Conservation (phyloP, 2,329 filamentous ascomycete genomes). For the Colletotrichum sp. region DNA sequence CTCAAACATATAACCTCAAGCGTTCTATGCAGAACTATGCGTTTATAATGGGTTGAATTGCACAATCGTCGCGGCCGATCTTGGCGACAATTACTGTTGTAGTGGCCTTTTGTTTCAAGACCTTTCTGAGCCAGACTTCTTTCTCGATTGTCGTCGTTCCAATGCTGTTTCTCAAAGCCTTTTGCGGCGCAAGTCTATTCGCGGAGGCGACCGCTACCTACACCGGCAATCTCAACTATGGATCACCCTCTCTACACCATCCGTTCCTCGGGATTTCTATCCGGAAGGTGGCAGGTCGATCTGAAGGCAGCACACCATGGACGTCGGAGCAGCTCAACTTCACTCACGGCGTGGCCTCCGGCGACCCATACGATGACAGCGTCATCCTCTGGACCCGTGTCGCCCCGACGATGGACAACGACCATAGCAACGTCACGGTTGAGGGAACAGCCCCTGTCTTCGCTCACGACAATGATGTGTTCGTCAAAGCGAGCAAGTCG, state of each 20-base stretch:
- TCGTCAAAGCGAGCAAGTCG: conserved; percentile 46
- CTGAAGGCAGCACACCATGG: conserved; percentile 43
- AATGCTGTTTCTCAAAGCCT: not conserved
- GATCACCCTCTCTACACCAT: conserved; percentile 69
- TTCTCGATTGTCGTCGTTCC: not conserved
- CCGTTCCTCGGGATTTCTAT: conserved; percentile 68
- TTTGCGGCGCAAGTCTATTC: not conserved
- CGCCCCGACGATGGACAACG: conserved; percentile 49
- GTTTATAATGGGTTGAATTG: not conserved
- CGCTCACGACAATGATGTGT: conserved; percentile 52
- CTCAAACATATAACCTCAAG: not conserved
- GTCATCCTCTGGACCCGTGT: conserved; percentile 60
- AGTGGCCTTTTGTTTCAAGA: not conserved
- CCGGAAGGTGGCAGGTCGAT: conserved; percentile 63
- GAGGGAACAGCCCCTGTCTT: conserved; percentile 48
- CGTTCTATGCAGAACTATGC: not conserved
- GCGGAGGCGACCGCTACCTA: not conserved
- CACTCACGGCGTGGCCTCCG: conserved; percentile 65
- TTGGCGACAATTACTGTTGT: not conserved
- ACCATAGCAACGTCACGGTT: conserved; percentile 49
- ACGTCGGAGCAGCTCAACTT: conserved; percentile 59
- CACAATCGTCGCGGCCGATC: not conserved
- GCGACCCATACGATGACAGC: conserved; percentile 58
- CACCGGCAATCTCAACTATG: conserved; percentile 67
- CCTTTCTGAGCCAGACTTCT: not conserved